phyloP scores from a whole-genome alignment of 176 grass and related monocot species.

The Secale cereale region DNA sequence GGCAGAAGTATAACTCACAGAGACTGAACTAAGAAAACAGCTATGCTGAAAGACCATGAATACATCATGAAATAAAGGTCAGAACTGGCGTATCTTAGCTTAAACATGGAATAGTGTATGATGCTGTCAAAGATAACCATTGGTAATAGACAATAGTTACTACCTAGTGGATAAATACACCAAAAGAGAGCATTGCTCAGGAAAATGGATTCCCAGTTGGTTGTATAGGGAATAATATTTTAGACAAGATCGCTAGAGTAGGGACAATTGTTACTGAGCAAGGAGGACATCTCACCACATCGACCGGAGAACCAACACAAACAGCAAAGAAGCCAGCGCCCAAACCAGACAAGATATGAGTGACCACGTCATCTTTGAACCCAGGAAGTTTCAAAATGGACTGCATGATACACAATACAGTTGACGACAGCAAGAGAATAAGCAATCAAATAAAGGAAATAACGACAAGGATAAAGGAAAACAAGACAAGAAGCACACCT shows the following conservation, averaged over 20 bases:
- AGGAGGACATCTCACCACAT: conserved; percentile 61
- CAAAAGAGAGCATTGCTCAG: not conserved
- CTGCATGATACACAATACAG: conserved; percentile 29
- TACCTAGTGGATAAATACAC: not conserved
- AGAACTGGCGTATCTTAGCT: not conserved
- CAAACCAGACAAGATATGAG: conserved; percentile 82
- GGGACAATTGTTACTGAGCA: not conserved
- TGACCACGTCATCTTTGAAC: conserved; percentile 87
- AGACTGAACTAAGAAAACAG: not conserved
- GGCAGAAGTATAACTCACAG: not conserved
- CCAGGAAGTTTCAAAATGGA: conserved; percentile 89
- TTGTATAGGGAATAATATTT: conserved; percentile 10
- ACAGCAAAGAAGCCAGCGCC: conserved; percentile 97
- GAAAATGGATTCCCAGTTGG: not conserved
- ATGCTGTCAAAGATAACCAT: not conserved
- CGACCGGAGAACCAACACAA: conserved; percentile 91
- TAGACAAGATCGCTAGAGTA: not conserved
- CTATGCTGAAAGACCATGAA: not conserved
- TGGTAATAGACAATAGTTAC: not conserved
- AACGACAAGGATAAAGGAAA: not conserved
- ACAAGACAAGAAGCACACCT: conserved; percentile 24
- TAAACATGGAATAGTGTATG: not conserved
- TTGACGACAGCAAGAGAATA: not conserved
- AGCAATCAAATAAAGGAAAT: not conserved
- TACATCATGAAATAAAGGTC: not conserved